Conservation (phyloP, 805 yeast species). For the Candida tammaniensis region DNA sequence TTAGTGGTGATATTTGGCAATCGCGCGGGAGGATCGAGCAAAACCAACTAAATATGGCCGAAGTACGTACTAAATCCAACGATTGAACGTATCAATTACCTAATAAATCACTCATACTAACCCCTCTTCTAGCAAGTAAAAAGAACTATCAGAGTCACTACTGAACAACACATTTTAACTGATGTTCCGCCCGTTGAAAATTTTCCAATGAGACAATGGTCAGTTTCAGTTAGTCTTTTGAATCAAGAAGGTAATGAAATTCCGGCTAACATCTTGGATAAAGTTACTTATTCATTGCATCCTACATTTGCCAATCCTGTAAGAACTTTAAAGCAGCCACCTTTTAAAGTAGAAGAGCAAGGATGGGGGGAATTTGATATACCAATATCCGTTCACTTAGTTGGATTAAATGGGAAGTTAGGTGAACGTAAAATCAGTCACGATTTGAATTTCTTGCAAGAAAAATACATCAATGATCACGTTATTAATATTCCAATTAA, state of each 20-base stretch:
- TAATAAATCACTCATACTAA: conserved; percentile 14
- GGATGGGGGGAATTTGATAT: conserved; percentile 99
- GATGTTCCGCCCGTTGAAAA: conserved; percentile 85
- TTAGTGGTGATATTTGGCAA: too few relatives aligned
- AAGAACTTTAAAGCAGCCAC: conserved; percentile 75
- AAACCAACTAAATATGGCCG: conserved; percentile 4
- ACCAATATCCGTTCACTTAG: conserved; percentile 69
- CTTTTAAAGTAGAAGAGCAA: conserved; percentile 84
- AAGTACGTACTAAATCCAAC: conserved; percentile 9
- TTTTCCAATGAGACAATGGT: conserved; percentile 95
- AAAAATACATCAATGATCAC: conserved; percentile 76
- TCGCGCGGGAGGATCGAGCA: too few relatives aligned
- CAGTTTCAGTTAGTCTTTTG: conserved; percentile 69
- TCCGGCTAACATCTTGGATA: conserved; percentile 86
- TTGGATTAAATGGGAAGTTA: conserved; percentile 64
- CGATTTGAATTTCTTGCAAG: conserved; percentile 82
- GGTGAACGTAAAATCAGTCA: conserved; percentile 88
- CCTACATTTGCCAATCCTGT: conserved; percentile 93
- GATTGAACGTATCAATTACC: background rate
- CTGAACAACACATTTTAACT: conserved; percentile 76
- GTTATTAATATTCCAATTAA: conserved; percentile 70
- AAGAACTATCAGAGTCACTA: conserved; percentile 84
- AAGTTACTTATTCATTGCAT: conserved; percentile 89
- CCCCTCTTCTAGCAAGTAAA: conserved; percentile 46
- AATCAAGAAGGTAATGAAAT: conserved; percentile 78